phyloP scores from a whole-genome alignment of 805 yeast species.

The Candida loeiensis region DNA sequence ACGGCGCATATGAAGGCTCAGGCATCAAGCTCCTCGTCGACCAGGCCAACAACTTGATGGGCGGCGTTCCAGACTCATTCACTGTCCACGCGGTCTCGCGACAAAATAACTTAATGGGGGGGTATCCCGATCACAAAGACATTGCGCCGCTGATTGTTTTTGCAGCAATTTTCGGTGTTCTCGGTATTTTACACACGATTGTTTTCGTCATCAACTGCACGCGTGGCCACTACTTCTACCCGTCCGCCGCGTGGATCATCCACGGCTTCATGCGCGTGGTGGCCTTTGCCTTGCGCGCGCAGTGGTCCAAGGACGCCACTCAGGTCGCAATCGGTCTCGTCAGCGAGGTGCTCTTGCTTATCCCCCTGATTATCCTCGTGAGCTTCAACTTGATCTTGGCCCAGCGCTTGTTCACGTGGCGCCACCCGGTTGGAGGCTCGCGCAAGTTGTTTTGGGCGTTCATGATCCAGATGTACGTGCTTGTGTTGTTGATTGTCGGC shows the following conservation, averaged over 20 bases:
- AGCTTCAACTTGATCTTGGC: conserved; percentile 17
- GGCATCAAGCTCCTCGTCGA: conserved; percentile 30
- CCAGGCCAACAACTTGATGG: conserved; percentile 1
- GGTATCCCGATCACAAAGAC: conserved; percentile 13
- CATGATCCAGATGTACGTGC: conserved; percentile 12
- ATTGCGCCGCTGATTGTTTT: conserved; percentile 14
- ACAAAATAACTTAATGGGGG: conserved; percentile 15
- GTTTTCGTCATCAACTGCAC: conserved; percentile 12
- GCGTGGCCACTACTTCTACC: conserved; percentile 16
- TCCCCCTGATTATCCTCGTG: conserved; percentile 14
- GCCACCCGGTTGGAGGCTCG: conserved; percentile 21
- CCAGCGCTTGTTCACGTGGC: conserved; percentile 19
- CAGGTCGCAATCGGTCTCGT: conserved; percentile 12
- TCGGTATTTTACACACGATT: conserved; percentile 9
- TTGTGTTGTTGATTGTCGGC: conserved; percentile 11
- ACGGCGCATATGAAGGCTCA: conserved; percentile 49
- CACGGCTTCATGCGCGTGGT: conserved; percentile 11
- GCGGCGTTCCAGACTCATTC: conserved; percentile 7
- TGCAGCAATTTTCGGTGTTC: conserved; percentile 10
- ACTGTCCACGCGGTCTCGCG: conserved; percentile 5
- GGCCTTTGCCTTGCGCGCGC: conserved; percentile 13
- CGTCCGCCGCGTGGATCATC: conserved; percentile 12
- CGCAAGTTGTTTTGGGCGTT: conserved; percentile 15
- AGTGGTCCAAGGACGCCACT: conserved; percentile 10
- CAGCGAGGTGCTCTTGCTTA: conserved; percentile 12